Evolutionary conservation across 2,329 filamentous ascomycete species (phyloP).

Genomic region (Aspergillus pseudotamarii): DNA sequence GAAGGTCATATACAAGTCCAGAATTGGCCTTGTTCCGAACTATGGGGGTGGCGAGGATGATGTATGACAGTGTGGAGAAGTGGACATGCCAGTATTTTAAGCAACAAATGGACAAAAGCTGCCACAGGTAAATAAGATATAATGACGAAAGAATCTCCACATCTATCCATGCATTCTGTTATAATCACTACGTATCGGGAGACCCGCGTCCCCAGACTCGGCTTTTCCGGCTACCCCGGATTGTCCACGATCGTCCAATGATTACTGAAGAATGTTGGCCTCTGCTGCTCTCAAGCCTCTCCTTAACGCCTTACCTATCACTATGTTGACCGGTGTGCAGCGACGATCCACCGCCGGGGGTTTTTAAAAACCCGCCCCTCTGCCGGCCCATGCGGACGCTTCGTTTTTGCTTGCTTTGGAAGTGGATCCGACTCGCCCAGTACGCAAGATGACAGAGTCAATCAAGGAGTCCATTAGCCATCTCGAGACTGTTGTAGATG

Average conservation of each 20-base stretch:
- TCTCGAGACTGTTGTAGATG: conserved; percentile 8
- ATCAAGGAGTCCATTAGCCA: conserved; percentile 7
- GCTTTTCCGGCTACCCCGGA: conserved; percentile 1
- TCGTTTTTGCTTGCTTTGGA: not conserved
- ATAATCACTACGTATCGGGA: not conserved
- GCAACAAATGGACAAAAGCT: not conserved
- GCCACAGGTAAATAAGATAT: not conserved
- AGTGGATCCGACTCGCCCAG: not conserved
- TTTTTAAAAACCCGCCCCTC: not conserved
- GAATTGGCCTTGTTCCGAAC: not conserved
- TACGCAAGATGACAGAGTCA: not conserved
- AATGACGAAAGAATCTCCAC: not conserved
- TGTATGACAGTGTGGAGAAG: not conserved
- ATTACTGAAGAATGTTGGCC: not conserved
- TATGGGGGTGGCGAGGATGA: not conserved
- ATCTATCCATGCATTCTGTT: not conserved
- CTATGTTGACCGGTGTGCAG: not conserved
- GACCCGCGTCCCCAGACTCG: conserved; percentile 1
- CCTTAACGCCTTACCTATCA: not conserved
- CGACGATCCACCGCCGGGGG: not conserved
- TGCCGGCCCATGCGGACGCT: not conserved
- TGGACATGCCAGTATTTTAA: not conserved
- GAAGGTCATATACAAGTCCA: not conserved
- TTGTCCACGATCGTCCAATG: not conserved
- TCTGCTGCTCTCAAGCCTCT: not conserved